A percentile compares a stretch with the other conserved stretches of the same genome.
These are phyloP conservation scores for Microcyclosporella mali DNA, from an alignment of 2,329 filamentous ascomycete species.

Conservation along the genomic window DNA sequence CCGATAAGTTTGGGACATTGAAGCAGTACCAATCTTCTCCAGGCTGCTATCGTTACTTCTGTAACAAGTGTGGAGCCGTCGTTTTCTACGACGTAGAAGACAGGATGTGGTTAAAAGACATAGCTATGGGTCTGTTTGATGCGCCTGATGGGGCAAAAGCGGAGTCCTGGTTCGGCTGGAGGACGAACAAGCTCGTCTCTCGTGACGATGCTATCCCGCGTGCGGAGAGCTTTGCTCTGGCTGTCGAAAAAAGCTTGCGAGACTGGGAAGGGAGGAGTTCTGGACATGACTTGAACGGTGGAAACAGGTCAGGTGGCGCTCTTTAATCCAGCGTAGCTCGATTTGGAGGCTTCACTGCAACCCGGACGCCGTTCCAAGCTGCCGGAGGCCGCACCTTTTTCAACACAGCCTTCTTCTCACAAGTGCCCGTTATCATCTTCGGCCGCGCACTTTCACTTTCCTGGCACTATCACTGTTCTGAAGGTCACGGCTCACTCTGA, in stretches of 20 bases:
- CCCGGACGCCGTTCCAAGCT: no score
- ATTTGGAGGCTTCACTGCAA: no score
- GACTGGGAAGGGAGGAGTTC: conserved; percentile 15
- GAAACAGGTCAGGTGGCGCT: conserved; percentile 1
- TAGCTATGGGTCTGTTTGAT: conserved; percentile 53
- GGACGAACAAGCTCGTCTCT: conserved; percentile 53
- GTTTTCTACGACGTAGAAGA: conserved; percentile 56
- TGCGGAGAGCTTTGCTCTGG: conserved; percentile 16
- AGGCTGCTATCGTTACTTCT: conserved; percentile 56
- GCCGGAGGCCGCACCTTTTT: no score
- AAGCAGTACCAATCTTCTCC: conserved; percentile 50
- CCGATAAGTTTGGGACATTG: conserved; percentile 40
- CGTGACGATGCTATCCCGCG: conserved; percentile 44
- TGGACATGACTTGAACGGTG: not conserved
- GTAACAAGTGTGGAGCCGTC: conserved; percentile 55
- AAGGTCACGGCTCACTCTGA: no score
- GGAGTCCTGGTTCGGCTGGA: conserved; percentile 59
- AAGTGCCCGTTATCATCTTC: no score
- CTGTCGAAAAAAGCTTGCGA: conserved; percentile 21
- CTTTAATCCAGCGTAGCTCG: not conserved
- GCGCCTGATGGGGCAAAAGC: conserved; percentile 49
- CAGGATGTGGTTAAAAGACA: conserved; percentile 54
- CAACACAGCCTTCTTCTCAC: no score
- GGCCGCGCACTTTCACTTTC: no score
- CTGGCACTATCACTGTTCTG: no score